Percentiles rank a stretch among this genome's conserved stretches.
These are phyloP conservation scores for Vickermania ingenoplastis DNA, from an alignment of 208 protist species.

Conservation along the genomic window DNA sequence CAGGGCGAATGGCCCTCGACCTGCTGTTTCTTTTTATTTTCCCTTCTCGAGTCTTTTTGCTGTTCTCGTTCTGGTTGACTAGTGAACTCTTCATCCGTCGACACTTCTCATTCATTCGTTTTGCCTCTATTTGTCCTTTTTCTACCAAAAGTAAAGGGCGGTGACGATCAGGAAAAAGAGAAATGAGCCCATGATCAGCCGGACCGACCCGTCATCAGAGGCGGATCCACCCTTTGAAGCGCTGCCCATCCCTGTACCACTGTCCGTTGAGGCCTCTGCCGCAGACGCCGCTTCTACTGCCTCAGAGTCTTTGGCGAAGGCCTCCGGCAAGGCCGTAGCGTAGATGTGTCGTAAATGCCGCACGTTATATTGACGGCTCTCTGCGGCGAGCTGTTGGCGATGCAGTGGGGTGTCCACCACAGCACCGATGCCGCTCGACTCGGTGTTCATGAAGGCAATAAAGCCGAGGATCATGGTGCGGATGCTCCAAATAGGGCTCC, in stretches of 20 bases:
- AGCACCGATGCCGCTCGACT: conserved; percentile 33
- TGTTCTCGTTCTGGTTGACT: too few species aligned
- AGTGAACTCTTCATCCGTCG: too few species aligned
- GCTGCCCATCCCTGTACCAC: neutral
- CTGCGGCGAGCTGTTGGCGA: conserved; percentile 27
- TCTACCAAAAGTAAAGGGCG: neutral
- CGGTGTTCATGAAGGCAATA: conserved; percentile 68
- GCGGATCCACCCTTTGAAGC: neutral
- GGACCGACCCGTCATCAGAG: neutral
- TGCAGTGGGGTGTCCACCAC: conserved; percentile 17
- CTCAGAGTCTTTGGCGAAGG: conserved; percentile 24
- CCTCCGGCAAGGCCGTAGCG: conserved; percentile 30
- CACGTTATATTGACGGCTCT: conserved; percentile 50
- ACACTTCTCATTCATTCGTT: too few species aligned
- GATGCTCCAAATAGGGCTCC: conserved; percentile 83
- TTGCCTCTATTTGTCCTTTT: too few species aligned
- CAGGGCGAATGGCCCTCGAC: too few species aligned
- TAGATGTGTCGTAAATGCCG: conserved; percentile 21
- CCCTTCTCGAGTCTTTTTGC: too few species aligned
- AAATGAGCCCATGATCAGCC: neutral
- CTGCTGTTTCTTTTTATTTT: too few species aligned
- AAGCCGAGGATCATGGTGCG: conserved; percentile 75
- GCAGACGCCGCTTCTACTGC: conserved; percentile 4
- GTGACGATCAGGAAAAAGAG: neutral
- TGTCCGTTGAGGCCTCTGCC: neutral